These are phyloP conservation scores for Lathyrus oleraceus DNA, from an alignment of 306 rosid genomes.

Conservation along the genomic window DNA sequence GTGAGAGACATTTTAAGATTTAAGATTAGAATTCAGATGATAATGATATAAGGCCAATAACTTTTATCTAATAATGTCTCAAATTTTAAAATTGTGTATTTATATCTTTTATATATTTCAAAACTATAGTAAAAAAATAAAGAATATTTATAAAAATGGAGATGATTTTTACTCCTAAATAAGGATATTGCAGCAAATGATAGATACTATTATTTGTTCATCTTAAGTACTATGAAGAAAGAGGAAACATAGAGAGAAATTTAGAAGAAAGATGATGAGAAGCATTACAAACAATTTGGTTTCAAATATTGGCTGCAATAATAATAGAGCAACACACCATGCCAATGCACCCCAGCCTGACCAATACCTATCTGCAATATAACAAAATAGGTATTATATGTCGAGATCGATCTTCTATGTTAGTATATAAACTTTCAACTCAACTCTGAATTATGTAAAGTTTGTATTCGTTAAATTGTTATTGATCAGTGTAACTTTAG, in stretches of 20 bases:
- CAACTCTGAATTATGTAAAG: too few species aligned
- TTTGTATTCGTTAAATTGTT: too few species aligned
- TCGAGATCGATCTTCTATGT: background rate
- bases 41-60: too few species aligned
- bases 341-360: slow-evolving; percentile 29
- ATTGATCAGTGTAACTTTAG: too few species aligned
- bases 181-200: background rate
- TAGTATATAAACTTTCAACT: too few species aligned
- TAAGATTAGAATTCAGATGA: too few species aligned
- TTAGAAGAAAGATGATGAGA: slow-evolving; percentile 4
- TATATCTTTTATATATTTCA: background rate
- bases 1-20: too few species aligned
- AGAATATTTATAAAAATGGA: background rate
- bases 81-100: background rate
- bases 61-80: too few species aligned
- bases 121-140: background rate
- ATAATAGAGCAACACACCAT: slow-evolving; percentile 31
- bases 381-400: slow-evolving; percentile 20
- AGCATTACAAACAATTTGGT: slow-evolving; percentile 21
- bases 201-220: background rate
- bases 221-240: background rate
- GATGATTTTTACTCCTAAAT: background rate
- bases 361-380: slow-evolving; percentile 25
- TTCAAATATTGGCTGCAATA: slow-evolving; percentile 10
- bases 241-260: slow-evolving; percentile 1